Evolutionary conservation across 129 eudicot species (phyloP).

Genomic region (Calendula officinalis): DNA sequence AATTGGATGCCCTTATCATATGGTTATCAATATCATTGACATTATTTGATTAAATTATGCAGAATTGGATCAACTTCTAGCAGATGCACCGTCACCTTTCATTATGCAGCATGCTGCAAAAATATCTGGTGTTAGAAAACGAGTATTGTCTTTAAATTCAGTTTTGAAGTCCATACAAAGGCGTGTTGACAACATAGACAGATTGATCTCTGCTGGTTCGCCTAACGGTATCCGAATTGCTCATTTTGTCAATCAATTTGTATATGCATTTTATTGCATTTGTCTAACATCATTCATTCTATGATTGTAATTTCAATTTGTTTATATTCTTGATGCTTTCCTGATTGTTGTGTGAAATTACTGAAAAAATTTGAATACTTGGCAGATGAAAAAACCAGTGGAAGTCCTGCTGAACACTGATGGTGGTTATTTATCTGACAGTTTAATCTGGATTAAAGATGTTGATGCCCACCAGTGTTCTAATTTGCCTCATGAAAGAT

Average conservation of each 20-base stretch:
- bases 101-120: constrained; percentile 90
- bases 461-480: background rate
- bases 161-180: constrained; percentile 78
- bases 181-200: constrained; percentile 75
- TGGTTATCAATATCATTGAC: background rate
- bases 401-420: constrained; percentile 26
- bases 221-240: constrained; percentile 48
- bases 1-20: background rate
- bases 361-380: constrained; percentile 8
- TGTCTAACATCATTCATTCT: background rate
- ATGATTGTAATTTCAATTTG: background rate
- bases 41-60: constrained; percentile 25
- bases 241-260: constrained; percentile 12
- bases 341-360: constrained; percentile 10
- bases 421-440: background rate
- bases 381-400: constrained; percentile 30
- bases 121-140: constrained; percentile 72
- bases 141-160: constrained; percentile 68
- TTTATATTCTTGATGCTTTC: constrained; percentile 7
- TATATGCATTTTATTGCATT: background rate
- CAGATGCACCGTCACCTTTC: constrained; percentile 94
- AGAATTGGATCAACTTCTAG: constrained; percentile 92
- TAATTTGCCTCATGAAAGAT: background rate
- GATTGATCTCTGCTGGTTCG: constrained; percentile 61
- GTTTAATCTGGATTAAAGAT: background rate